Evolutionary conservation across 2,329 filamentous ascomycete genomes (phyloP).

Genomic region (Geoglossum cookeanum): DNA sequence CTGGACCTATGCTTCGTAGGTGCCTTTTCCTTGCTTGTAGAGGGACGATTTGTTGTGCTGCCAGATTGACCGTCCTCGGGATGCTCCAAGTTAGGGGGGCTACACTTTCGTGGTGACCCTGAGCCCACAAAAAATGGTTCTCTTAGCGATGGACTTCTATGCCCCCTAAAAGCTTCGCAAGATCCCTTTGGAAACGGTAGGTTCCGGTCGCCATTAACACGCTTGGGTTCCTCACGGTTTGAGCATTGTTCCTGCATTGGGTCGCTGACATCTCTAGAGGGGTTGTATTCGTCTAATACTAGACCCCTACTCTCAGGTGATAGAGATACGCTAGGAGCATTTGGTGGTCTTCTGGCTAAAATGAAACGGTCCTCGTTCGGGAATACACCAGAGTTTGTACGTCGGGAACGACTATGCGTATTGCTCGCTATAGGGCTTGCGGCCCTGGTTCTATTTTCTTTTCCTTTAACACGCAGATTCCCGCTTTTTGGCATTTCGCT

Average conservation of each 20-base stretch:
- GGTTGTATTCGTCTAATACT: slow-evolving; percentile 6
- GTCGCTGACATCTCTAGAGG: not conserved
- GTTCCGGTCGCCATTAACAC: not conserved
- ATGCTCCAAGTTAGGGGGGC: not conserved
- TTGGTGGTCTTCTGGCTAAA: slow-evolving; percentile 7
- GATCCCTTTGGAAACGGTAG: not conserved
- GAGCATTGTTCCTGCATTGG: not conserved
- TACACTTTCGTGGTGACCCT: not conserved
- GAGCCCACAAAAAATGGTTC: not conserved
- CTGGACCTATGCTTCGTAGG: not conserved
- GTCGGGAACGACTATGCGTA: not conserved
- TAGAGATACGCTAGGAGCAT: slow-evolving; percentile 5
- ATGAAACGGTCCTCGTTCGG: slow-evolving; percentile 6
- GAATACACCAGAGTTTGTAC: not conserved
- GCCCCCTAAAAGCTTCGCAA: not conserved
- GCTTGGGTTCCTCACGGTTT: not conserved
- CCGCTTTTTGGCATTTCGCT: not conserved
- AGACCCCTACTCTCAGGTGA: slow-evolving; percentile 2
- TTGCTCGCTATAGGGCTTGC: not conserved
- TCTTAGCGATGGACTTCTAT: not conserved
- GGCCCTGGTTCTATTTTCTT: not conserved
- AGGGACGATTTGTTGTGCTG: not conserved
- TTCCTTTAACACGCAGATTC: not conserved
- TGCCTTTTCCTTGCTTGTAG: not conserved
- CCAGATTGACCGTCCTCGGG: not conserved